Evolutionary conservation across 345 rosid genomes (phyloP).

Genomic region (Stellera chamaejasme): DNA sequence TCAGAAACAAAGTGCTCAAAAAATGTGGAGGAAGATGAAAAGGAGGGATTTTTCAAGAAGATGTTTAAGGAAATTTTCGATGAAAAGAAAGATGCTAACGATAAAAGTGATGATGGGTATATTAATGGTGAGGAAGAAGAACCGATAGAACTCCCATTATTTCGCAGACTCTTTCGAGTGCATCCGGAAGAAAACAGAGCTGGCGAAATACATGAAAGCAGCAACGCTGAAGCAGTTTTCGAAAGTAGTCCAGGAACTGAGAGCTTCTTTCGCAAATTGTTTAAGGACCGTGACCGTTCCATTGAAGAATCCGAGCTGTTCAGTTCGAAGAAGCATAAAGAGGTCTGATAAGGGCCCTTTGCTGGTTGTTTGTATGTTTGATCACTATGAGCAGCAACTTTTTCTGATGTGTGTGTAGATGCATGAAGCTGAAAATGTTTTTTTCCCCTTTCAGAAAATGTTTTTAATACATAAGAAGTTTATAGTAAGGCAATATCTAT

Average conservation of each 20-base stretch:
- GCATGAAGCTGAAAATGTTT: not conserved
- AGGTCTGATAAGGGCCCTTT: constrained; percentile 34
- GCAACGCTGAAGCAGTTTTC: constrained; percentile 37
- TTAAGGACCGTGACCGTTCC: constrained; percentile 90
- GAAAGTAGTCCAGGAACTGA: constrained; percentile 98
- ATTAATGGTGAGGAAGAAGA: constrained; percentile 64
- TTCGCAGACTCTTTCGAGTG: constrained; percentile 79
- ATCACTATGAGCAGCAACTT: not conserved
- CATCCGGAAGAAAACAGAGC: constrained; percentile 83
- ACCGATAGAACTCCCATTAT: constrained; percentile 71
- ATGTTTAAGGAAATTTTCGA: constrained; percentile 77
- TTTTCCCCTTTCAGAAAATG: not conserved
- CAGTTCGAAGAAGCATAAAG: constrained; percentile 67
- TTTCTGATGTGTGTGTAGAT: not conserved
- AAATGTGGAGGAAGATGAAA: constrained; percentile 76
- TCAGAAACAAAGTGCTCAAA: constrained; percentile 45
- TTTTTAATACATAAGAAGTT: too few relatives aligned
- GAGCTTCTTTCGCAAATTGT: constrained; percentile 91
- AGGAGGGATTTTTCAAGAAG: constrained; percentile 84
- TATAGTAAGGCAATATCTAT: too few relatives aligned
- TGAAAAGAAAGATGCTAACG: constrained; percentile 69
- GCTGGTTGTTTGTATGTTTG: not conserved
- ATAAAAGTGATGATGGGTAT: constrained; percentile 46
- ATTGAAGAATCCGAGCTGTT: constrained; percentile 90
- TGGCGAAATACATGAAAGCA: constrained; percentile 43